Evolutionary conservation across 208 protist species (phyloP), one percentile per base, ranked within the genome.

Genomic region (Spongospora subterranea): DNA sequence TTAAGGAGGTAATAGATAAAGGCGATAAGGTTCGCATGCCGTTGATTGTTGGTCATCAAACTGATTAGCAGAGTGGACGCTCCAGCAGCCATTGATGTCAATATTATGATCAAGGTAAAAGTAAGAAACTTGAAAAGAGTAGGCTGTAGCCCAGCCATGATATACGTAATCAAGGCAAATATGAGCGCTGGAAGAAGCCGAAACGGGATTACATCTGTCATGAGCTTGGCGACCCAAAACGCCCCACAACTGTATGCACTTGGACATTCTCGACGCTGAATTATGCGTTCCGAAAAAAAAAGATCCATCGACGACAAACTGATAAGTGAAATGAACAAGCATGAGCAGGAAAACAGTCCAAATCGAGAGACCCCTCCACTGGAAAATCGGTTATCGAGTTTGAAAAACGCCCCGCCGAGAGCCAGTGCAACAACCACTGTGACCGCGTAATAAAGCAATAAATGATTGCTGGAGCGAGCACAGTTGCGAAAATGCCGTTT

Each of bases 111-210:
- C 35, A 35, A 13, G 17, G 71, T 39, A n/a, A 82, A 82, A 6
- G 35, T 82, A 13, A 82, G 71, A 43, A 82, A 45, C 35, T 43
- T 6, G 35, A 17, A 43, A 6, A 43, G 6, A n/a, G 17, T 17
- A 35, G n/a, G 35, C 35, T 82, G 71, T n/a, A 82, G 71, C 35
- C 71, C 71, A n/a, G 35, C 71, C 71, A 82, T 82, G 35, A 6
- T 13, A 35, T 82, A 82, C n/a, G 71, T 82, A n/a, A 82, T 82
- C 17, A 35, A 6, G 35, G 71, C n/a, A 43, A 39, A 82, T 6
- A 82, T 6, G 71, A 82, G 40, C 13, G 71, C 71, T 13, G 71
- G 71, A 20, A 82, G 6, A n/a, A 82, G 6, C 11, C 71, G 71
- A 35, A 40, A 82, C 71, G 71, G 71, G 71, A 82, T n/a, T 6